A percentile compares a stretch with the other conserved stretches of the same genome.
phyloP scores from a whole-genome alignment of 805 yeast genomes.

The Wickerhamomyces chaumierensis region DNA sequence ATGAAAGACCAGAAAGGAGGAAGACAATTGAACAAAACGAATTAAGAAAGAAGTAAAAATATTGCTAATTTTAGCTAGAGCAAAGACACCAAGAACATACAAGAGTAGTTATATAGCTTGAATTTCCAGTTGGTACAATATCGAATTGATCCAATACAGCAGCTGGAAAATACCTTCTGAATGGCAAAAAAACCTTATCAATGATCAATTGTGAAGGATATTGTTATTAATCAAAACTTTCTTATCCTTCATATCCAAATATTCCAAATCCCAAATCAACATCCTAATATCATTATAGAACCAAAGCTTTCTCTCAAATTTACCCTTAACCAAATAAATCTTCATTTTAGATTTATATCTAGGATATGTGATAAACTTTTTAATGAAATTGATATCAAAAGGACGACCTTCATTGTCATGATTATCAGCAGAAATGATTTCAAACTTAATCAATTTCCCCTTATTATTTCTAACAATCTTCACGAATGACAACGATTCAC shows the following conservation, averaged over 20 bases:
- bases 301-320: constrained; percentile 16
- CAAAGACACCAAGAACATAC: too few species aligned
- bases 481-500: constrained; percentile 21
- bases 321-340: constrained; percentile 20
- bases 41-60: too few species aligned
- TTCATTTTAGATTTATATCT: constrained; percentile 34
- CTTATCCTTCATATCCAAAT: constrained; percentile 9
- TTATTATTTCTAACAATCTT: constrained; percentile 27
- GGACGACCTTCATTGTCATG: constrained; percentile 2
- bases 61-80: too few species aligned
- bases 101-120: too few species aligned
- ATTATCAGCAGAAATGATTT: constrained; percentile 14
- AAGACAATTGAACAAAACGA: too few species aligned
- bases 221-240: constrained; percentile 16
- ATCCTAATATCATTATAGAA: constrained; percentile 20
- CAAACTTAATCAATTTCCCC: constrained; percentile 28
- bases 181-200: too few species aligned
- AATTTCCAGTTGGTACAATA: too few species aligned
- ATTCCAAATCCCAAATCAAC: constrained; percentile 19
- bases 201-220: constrained; percentile 4
- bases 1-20: too few species aligned
- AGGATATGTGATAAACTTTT: constrained; percentile 29
- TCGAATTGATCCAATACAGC: too few species aligned
- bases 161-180: too few species aligned
- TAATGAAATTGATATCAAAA: constrained; percentile 19